Evolutionary conservation across 306 rosid genomes (phyloP).

Genomic region (Trifolium subterraneum): DNA sequence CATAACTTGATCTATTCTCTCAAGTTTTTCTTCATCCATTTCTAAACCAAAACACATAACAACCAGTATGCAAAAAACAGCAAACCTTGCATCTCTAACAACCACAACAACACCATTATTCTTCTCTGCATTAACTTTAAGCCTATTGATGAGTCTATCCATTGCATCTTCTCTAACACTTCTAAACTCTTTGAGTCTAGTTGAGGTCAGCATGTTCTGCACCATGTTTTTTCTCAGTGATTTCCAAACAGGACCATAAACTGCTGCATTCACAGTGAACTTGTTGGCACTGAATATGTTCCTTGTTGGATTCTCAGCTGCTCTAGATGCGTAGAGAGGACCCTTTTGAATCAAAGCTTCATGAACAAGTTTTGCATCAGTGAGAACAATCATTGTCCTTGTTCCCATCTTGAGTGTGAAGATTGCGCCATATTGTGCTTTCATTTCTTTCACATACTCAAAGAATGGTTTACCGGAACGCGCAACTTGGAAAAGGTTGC

Average conservation of each 20-base stretch:
- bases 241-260: slow-evolving; percentile 84
- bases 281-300: slow-evolving; percentile 83
- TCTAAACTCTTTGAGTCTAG: slow-evolving; percentile 70
- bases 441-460: slow-evolving; percentile 51
- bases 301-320: slow-evolving; percentile 80
- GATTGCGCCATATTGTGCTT: slow-evolving; percentile 64
- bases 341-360: slow-evolving; percentile 84
- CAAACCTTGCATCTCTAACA: slow-evolving; percentile 74
- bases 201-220: slow-evolving; percentile 92
- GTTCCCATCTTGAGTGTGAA: slow-evolving; percentile 90
- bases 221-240: slow-evolving; percentile 86
- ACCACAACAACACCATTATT: slow-evolving; percentile 68
- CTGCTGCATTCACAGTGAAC: slow-evolving; percentile 81
- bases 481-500: slow-evolving; percentile 84
- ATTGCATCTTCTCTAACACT: slow-evolving; percentile 67
- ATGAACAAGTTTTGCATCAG: slow-evolving; percentile 66
- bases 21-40: slow-evolving; percentile 72
- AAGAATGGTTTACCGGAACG: slow-evolving; percentile 75
- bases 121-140: slow-evolving; percentile 61
- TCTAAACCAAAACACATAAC: slow-evolving; percentile 91
- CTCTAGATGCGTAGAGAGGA: slow-evolving; percentile 60
- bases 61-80: slow-evolving; percentile 76
- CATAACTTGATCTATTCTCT: slow-evolving; percentile 74
- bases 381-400: slow-evolving; percentile 68
- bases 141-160: slow-evolving; percentile 63